Evolutionary conservation across 139 green algal species (phyloP).

Genomic region (Tetradesmus lagerheimii): DNA sequence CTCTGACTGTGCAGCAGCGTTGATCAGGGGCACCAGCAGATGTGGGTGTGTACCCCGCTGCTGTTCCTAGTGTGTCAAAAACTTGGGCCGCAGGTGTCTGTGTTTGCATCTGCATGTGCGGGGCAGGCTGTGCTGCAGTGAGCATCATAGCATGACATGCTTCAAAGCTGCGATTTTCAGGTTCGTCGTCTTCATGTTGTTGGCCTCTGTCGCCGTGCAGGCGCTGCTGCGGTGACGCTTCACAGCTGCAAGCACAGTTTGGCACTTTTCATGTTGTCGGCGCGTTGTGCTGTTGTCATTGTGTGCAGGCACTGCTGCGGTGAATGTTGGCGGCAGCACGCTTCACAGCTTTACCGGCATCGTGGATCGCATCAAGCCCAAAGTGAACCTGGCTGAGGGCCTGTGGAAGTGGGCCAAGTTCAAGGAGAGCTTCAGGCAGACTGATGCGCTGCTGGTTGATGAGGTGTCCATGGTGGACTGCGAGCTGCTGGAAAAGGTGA

Average conservation of each 20-base stretch:
- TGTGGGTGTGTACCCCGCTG: not conserved
- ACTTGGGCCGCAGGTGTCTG: no score
- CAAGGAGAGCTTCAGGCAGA: not conserved
- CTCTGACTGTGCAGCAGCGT: no score
- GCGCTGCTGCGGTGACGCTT: not conserved
- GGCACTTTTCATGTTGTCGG: not conserved
- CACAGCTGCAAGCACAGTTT: not conserved
- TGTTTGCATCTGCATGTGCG: no score
- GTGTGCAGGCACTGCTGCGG: conserved; percentile 10
- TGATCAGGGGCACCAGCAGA: not conserved
- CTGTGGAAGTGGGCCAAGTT: not conserved
- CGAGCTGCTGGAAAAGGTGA: conserved; percentile 1
- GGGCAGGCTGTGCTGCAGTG: no score
- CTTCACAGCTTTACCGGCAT: conserved; percentile 12
- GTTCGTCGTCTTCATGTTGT: no score
- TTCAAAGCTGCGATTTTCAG: no score
- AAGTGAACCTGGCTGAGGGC: not conserved
- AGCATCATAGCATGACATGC: no score
- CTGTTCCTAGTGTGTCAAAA: no score
- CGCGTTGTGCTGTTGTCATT: not conserved
- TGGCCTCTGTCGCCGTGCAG: not conserved
- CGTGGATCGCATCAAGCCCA: not conserved
- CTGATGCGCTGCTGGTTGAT: conserved; percentile 29
- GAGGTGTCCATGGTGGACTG: conserved; percentile 24
- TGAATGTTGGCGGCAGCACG: not conserved